Evolutionary conservation across 75 land plant species (phyloP).

Genomic region (Pinus tabuliformis): DNA sequence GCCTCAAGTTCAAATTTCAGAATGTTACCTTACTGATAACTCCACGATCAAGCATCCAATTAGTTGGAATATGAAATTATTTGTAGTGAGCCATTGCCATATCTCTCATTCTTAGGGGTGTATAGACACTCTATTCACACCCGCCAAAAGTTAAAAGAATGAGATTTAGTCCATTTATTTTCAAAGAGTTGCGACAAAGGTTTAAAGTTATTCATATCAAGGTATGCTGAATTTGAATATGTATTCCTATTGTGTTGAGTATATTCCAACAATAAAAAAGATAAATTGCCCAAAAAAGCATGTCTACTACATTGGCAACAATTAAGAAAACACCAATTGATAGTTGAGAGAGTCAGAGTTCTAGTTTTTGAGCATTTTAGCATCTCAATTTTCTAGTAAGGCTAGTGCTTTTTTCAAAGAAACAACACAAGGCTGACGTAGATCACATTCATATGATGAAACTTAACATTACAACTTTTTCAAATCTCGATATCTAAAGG

Average conservation of each 20-base stretch:
- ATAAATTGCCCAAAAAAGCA: not conserved
- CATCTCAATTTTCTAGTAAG: conserved; percentile 72
- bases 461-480: conserved; percentile 70
- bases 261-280: no score
- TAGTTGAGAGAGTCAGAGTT: no score
- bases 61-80: conserved; percentile 64
- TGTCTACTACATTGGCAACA: not conserved
- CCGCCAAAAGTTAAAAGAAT: conserved; percentile 12
- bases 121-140: conserved; percentile 60
- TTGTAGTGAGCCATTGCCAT: conserved; percentile 45
- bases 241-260: not conserved
- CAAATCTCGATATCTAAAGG: conserved; percentile 81
- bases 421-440: conserved; percentile 50
- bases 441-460: conserved; percentile 60
- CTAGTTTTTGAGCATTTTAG: no score
- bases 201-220: not conserved
- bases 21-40: conserved; percentile 53
- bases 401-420: conserved; percentile 84
- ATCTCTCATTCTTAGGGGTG: conserved; percentile 49
- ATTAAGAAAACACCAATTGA: not conserved
- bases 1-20: no score
- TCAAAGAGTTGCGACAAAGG: not conserved
- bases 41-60: conserved; percentile 75
- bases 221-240: not conserved
- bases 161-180: not conserved